Evolutionary conservation across 2,329 filamentous ascomycete species (phyloP).

Genomic region (Tolypocladium ophioglossoides): DNA sequence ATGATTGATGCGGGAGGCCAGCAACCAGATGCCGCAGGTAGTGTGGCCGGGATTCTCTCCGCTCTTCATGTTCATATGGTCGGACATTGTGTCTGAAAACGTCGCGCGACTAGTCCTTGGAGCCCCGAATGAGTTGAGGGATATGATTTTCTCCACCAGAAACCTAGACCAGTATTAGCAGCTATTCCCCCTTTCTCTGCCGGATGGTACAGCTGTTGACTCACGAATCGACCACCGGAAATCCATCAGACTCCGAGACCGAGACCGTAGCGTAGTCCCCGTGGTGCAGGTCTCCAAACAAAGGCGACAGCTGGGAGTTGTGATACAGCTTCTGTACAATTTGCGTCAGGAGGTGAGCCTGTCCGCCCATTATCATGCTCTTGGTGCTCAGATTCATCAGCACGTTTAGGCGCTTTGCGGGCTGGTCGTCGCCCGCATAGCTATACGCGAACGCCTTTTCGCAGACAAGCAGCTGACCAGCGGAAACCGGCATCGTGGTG

Average conservation of each 20-base stretch:
- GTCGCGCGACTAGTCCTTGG: constrained; percentile 11
- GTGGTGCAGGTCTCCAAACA: constrained; percentile 26
- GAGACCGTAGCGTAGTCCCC: constrained; percentile 26
- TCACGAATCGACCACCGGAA: constrained; percentile 34
- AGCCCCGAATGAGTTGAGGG: constrained; percentile 31
- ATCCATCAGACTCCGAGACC: constrained; percentile 19
- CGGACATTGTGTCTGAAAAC: background rate
- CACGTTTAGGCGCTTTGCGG: constrained; percentile 6
- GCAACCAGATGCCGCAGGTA: constrained; percentile 31
- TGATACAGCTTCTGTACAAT: constrained; percentile 34
- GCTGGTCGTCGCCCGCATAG: constrained; percentile 13
- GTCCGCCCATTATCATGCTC: constrained; percentile 21
- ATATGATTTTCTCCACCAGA: constrained; percentile 29
- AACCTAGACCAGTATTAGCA: constrained; percentile 21
- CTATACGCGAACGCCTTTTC: constrained; percentile 43
- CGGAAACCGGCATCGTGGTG: constrained; percentile 31
- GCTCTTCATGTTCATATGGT: background rate
- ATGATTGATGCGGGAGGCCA: constrained; percentile 42
- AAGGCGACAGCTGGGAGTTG: constrained; percentile 21
- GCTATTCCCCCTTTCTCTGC: background rate
- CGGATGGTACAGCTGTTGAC: constrained; percentile 9
- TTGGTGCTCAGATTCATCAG: constrained; percentile 17
- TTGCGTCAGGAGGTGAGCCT: constrained; percentile 27
- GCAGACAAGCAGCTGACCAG: constrained; percentile 41
- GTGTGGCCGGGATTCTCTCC: background rate